These are phyloP conservation scores for Blastobotrys chiropterorum DNA, from an alignment of 805 yeast genomes.

Conservation along the genomic window DNA sequence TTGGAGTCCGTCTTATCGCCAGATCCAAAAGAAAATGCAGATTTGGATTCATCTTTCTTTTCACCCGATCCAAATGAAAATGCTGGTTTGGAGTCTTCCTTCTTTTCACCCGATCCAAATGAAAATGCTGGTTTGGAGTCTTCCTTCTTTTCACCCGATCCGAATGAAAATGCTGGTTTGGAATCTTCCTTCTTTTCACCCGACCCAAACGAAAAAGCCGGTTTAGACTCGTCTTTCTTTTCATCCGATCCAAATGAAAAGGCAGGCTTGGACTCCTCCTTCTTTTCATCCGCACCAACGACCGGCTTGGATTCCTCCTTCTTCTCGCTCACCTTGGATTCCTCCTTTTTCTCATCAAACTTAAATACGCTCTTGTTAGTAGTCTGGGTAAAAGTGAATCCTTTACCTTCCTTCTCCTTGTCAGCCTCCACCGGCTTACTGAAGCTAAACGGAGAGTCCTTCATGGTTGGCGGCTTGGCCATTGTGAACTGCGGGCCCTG, in stretches of 20 bases:
- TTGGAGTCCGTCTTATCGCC: conserved; percentile 5
- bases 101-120: conserved; percentile 6
- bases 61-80: conserved; percentile 3
- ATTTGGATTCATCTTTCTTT: conserved; percentile 6
- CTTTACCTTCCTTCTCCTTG: neutral
- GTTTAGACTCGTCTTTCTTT: conserved; percentile 6
- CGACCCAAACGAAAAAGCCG: conserved; percentile 1
- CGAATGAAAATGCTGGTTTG: conserved; percentile 6
- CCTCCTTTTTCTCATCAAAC: conserved; percentile 4
- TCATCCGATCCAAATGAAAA: conserved; percentile 9
- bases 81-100: neutral
- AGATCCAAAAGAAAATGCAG: conserved; percentile 13
- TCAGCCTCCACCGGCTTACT: conserved; percentile 25
- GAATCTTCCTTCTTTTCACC: neutral
- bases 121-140: conserved; percentile 13
- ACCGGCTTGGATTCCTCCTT: conserved; percentile 2
- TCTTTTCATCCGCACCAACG: neutral
- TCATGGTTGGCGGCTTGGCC: conserved; percentile 41
- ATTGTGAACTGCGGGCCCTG: conserved; percentile 61
- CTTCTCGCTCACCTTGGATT: neutral
- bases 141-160: neutral
- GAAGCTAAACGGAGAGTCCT: conserved; percentile 46
- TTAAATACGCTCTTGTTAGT: neutral
- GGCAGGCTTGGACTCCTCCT: conserved; percentile 11
- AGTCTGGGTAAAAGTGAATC: neutral